phyloP scores from a whole-genome alignment of 2,329 filamentous ascomycete genomes.

The Cercospora berteroae region DNA sequence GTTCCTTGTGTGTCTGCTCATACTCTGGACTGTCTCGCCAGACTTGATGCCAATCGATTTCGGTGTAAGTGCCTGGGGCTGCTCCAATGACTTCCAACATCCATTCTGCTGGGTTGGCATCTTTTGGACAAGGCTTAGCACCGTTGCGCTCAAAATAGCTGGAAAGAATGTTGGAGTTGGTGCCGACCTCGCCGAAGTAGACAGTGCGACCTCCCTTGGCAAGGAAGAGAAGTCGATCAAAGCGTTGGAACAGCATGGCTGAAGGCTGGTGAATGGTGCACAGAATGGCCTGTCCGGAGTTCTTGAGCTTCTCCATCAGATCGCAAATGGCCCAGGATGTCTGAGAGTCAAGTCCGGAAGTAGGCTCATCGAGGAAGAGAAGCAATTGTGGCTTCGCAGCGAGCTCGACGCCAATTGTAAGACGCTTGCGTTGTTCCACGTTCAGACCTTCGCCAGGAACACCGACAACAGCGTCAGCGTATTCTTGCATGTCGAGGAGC shows the following conservation, averaged over 20 bases:
- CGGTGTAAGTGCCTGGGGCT: conserved; percentile 49
- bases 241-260: conserved; percentile 89
- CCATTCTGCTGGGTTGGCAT: conserved; percentile 80
- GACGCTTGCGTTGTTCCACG: conserved; percentile 65
- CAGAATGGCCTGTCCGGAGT: conserved; percentile 87
- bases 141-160: conserved; percentile 75
- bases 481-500: conserved; percentile 84
- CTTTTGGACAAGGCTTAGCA: conserved; percentile 60
- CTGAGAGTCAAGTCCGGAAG: conserved; percentile 88
- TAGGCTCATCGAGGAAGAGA: conserved; percentile 92
- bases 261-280: conserved; percentile 98
- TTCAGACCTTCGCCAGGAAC: conserved; percentile 84
- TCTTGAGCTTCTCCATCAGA: conserved; percentile 83
- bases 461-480: conserved; percentile 87
- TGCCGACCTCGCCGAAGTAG: conserved; percentile 77
- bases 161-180: conserved; percentile 65
- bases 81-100: conserved; percentile 63
- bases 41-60: conserved; percentile 51
- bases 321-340: conserved; percentile 91
- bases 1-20: conserved; percentile 45
- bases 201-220: conserved; percentile 73
- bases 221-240: conserved; percentile 76
- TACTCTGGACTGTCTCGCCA: conserved; percentile 52
- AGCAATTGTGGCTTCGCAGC: conserved; percentile 87
- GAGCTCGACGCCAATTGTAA: conserved; percentile 95